phyloP scores from a whole-genome alignment of 768 basidiomycete genomes.

The Hirschioporus abietinus region DNA sequence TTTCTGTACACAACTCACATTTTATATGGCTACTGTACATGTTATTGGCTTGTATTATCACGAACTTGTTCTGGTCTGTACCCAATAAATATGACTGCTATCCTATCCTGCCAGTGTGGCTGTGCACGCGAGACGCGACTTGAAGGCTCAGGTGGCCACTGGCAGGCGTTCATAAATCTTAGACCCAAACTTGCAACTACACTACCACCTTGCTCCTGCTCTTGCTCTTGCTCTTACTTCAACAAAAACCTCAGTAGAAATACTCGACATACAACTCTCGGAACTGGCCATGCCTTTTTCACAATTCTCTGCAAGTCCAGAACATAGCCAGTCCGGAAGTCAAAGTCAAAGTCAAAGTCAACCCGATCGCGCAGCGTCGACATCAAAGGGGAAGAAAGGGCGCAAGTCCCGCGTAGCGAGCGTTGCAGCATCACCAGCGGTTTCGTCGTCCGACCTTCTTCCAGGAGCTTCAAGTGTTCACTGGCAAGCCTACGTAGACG shows the following conservation, averaged over 20 bases:
- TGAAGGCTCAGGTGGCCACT: too few relatives aligned
- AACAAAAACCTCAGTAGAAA: background rate
- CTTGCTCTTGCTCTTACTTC: background rate
- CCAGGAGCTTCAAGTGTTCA: background rate
- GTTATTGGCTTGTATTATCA: too few relatives aligned
- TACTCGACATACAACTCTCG: too few relatives aligned
- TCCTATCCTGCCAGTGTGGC: too few relatives aligned
- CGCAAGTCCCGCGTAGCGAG: background rate
- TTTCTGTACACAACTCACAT: too few relatives aligned
- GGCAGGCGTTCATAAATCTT: too few relatives aligned
- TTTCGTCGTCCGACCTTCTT: background rate
- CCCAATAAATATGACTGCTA: too few relatives aligned
- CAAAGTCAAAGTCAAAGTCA: background rate
- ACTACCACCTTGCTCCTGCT: too few relatives aligned
- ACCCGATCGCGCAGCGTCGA: background rate
- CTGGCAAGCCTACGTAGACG: background rate
- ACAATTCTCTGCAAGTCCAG: background rate
- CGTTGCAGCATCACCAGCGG: background rate
- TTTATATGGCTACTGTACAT: too few relatives aligned
- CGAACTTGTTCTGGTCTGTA: too few relatives aligned
- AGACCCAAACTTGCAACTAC: too few relatives aligned
- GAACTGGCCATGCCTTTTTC: background rate
- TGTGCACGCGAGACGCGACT: too few relatives aligned
- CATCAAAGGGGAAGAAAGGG: background rate
- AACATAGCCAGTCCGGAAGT: background rate